phyloP scores from a whole-genome alignment of 2,329 filamentous ascomycete genomes.

The Teratosphaeria gauchensis region DNA sequence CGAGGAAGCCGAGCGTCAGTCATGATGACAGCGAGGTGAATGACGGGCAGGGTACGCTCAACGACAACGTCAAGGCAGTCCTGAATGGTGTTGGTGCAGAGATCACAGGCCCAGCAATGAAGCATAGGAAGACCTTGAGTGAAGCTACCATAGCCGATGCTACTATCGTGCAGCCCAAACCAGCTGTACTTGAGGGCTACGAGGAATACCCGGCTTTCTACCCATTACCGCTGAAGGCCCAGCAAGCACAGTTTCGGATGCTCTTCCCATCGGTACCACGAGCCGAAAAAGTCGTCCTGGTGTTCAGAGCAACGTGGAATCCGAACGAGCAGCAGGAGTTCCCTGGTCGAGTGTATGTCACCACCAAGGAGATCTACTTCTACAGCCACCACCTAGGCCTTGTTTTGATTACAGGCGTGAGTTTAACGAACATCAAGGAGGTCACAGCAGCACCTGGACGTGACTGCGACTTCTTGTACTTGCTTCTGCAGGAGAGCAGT shows the following conservation, averaged over 20 bases:
- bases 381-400: slow-evolving; percentile 92
- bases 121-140: slow-evolving; percentile 24
- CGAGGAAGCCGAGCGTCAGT: not conserved
- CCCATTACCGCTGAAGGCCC: slow-evolving; percentile 59
- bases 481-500: slow-evolving; percentile 55
- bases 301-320: slow-evolving; percentile 88
- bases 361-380: slow-evolving; percentile 80
- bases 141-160: slow-evolving; percentile 7
- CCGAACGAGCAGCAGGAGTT: slow-evolving; percentile 68
- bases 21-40: slow-evolving; percentile 9
- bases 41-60: slow-evolving; percentile 2
- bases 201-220: slow-evolving; percentile 66
- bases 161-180: not conserved
- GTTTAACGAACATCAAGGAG: slow-evolving; percentile 68
- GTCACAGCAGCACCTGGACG: slow-evolving; percentile 82
- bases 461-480: slow-evolving; percentile 85
- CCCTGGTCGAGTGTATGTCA: slow-evolving; percentile 78
- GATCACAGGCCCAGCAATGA: not conserved
- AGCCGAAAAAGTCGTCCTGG: slow-evolving; percentile 75
- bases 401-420: slow-evolving; percentile 70
- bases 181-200: slow-evolving; percentile 14
- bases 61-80: not conserved
- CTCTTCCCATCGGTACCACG: slow-evolving; percentile 73
- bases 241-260: slow-evolving; percentile 87
- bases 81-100: not conserved